These are phyloP conservation scores for Auricularia cornea DNA, from an alignment of 768 basidiomycete species.

Conservation along the genomic window DNA sequence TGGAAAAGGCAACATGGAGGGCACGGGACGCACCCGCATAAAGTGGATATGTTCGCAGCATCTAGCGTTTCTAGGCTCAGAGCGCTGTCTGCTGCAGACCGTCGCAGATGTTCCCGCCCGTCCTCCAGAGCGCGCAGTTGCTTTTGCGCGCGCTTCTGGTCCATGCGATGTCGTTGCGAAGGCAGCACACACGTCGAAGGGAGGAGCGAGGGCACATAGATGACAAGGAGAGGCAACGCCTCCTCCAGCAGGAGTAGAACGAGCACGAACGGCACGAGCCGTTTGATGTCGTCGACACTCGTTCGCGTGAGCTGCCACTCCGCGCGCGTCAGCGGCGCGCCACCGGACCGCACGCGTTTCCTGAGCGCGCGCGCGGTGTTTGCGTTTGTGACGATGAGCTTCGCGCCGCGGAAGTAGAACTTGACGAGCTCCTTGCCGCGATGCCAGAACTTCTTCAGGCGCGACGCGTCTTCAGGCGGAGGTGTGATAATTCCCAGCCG, in stretches of 20 bases:
- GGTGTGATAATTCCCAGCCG: constrained; percentile 61
- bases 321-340: constrained; percentile 52
- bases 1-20: constrained; percentile 26
- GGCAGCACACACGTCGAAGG: constrained; percentile 84
- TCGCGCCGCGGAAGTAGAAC: constrained; percentile 73
- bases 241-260: constrained; percentile 73
- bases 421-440: constrained; percentile 42
- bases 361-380: constrained; percentile 45
- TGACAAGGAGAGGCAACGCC: constrained; percentile 71
- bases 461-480: constrained; percentile 48
- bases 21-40: constrained; percentile 48
- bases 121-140: constrained; percentile 32
- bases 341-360: constrained; percentile 49
- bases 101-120: constrained; percentile 13
- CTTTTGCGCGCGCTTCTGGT: constrained; percentile 31
- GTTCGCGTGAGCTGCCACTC: constrained; percentile 63
- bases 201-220: constrained; percentile 77
- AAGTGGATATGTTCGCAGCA: constrained; percentile 28
- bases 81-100: not conserved
- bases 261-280: constrained; percentile 67
- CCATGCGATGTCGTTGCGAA: constrained; percentile 63
- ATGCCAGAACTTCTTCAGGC: constrained; percentile 31
- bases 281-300: constrained; percentile 69
- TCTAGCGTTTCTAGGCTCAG: constrained; percentile 23
- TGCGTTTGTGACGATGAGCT: constrained; percentile 58